Conservation (phyloP, 306 rosid species). For the Acacia melanoxylon region DNA sequence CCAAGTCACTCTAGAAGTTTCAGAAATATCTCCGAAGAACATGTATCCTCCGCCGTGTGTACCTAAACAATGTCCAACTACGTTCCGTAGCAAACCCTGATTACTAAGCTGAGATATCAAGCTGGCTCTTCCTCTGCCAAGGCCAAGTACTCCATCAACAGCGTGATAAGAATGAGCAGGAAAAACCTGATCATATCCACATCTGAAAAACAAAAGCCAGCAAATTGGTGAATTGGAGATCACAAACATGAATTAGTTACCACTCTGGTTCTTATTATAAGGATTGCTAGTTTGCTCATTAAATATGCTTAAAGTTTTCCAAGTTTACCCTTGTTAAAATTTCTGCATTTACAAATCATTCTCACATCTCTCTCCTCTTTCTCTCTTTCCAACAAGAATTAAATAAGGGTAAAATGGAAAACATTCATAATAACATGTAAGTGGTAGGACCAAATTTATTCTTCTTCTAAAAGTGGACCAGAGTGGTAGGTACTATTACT, state of each 20-base stretch:
- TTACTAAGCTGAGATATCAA: conserved; percentile 70
- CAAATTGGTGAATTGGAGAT: background rate
- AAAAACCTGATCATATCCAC: conserved; percentile 82
- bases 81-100: conserved; percentile 70
- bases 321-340: no score
- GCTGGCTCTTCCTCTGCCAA: conserved; percentile 84
- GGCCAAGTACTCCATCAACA: conserved; percentile 86
- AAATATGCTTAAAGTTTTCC: no score
- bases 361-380: no score
- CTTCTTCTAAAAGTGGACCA: no score
- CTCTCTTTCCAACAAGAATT: no score
- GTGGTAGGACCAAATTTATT: no score
- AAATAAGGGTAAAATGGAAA: no score
- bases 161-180: conserved; percentile 70
- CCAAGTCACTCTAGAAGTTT: conserved; percentile 65
- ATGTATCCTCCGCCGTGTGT: conserved; percentile 84
- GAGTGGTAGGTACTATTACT: no score
- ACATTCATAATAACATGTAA: no score
- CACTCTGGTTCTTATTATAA: no score
- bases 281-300: no score
- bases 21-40: conserved; percentile 77
- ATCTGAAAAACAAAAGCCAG: conserved; percentile 44
- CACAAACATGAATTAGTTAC: background rate
- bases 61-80: conserved; percentile 84
- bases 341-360: no score